These are phyloP conservation scores for Debaryomyces robertsiae DNA, from an alignment of 1,139 yeast genomes.

Conservation along the genomic window DNA sequence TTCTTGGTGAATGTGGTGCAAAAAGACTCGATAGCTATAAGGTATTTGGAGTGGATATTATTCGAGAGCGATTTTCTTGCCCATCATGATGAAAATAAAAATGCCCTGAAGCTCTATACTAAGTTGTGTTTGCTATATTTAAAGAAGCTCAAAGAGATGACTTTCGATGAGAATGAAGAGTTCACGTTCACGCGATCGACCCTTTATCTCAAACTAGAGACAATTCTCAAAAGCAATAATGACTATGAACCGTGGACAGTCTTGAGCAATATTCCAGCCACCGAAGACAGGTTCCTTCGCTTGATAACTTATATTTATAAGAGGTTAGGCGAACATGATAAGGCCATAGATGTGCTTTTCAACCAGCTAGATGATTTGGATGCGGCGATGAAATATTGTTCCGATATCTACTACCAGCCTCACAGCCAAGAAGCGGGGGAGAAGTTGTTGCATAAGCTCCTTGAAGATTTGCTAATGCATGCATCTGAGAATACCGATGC, in stretches of 20 bases:
- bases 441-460: conserved; percentile 36
- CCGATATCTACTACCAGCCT: conserved; percentile 46
- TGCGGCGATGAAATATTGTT: conserved; percentile 63
- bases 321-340: conserved; percentile 61
- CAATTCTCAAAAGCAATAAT: conserved; percentile 37
- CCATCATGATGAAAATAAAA: conserved; percentile 33
- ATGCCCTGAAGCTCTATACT: conserved; percentile 45
- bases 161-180: conserved; percentile 14
- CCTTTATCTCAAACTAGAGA: conserved; percentile 38
- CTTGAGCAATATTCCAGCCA: conserved; percentile 40
- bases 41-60: conserved; percentile 63
- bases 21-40: conserved; percentile 40
- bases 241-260: conserved; percentile 52
- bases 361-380: conserved; percentile 59
- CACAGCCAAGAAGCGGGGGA: conserved; percentile 42
- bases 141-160: conserved; percentile 26
- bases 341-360: conserved; percentile 65
- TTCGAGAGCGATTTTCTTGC: conserved; percentile 49
- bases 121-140: conserved; percentile 61
- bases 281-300: conserved; percentile 36
- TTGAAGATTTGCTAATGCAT: conserved; percentile 41
- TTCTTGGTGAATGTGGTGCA: conserved; percentile 36
- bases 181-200: conserved; percentile 20
- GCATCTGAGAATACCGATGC: conserved; percentile 33
- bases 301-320: conserved; percentile 62